Base-by-base conservation (phyloP, 345 rosid genomes). In the Capsella bursapastoris region DNA sequence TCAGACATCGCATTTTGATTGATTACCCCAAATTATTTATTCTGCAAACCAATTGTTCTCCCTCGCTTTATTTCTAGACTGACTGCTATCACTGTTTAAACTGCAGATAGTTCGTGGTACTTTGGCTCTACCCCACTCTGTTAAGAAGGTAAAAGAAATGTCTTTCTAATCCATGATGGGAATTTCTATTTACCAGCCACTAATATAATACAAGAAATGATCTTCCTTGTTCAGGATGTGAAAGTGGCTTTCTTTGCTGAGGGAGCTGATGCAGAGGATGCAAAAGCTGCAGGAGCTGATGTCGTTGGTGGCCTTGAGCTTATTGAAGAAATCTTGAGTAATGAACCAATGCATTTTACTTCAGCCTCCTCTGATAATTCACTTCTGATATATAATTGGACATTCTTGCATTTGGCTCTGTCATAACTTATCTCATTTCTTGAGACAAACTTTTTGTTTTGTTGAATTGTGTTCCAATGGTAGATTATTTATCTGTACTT, bases 251-350 rank as follows among this genome's bases (percentile, higher is more conserved):
- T 90, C 81, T 93, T 95, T 77, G 96, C 98, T 35, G 96, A 92
- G 73, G 98, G 99, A 18, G 69, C 84, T 31, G 97, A 95, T 75
- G 99, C 97, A 68, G 98, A 95, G 73, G 99, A 95, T 77, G 98
- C 98, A 52, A 88, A 86, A 82, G 92, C 91, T 74, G 96, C 97
- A 0, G 97, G 99, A 78, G 99, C 99, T 84, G 92, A 95, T 85
- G 71, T 95, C 44, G 96, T 92, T 57, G 99, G 98, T 49, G 98
- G 98, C 75, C 66, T 61, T 64, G 98, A 90, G 72, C 93, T 95
- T 57, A 85, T 95, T 27, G 94, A 95, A 74, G 84, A 89, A 83
- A 90, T 95, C 66, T 78, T 85, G 66, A 72, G 99, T 95, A 89
- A 80, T 76, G 50, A 67, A 47, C 45, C 50, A 22, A 55, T 66